Base-by-base conservation (phyloP, 179 eudicot genomes). In the Heliamphora ciliata region DNA sequence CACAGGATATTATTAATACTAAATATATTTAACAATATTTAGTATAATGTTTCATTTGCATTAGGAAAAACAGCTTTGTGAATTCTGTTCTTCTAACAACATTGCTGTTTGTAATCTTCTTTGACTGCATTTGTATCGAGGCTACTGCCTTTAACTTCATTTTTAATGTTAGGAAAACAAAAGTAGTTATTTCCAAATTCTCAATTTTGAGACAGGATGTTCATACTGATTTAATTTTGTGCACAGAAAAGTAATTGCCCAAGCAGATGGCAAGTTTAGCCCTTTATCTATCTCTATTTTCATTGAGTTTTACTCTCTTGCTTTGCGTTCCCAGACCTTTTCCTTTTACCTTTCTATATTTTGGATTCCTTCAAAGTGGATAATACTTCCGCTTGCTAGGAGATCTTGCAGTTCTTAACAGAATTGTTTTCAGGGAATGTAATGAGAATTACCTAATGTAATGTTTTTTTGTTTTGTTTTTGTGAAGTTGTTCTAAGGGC, bases 331-430 rank as follows among this genome's bases (percentile, higher is more conserved):
- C 8, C 52, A 47, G 46, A 21, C 8, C 1, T 67, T 47, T 70
- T 3, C 18, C 31, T 46, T 44, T 63, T 4, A 70, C 52, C 76
- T 72, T 15, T 46, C 52, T 69, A 46, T 72, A 47, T 70, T 4
- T 70, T 46, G 44, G 51, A 70, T 44, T 14, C 76, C 31, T 50
- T 50, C 8, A 4, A 8, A 54, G 31, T 48, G 76, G 58, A 50
- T 50, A 48, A 70, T 72, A 48, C 10, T 72, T 72, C 47, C 9
- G 48, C 76, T 50, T 72, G 58, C n/a, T 72, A 50, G 76, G 24
- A 48, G 56, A 72, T 4, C 24, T 72, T 48, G 58, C 76, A 48
- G 56, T 72, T 72, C 17, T 70, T 72, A 47, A n/a, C 10, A 0
- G 31, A 48, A 48, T 72, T 48, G 0, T 44, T 78, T 78, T 77